Conservation (phyloP, 495 filamentous ascomycete genomes). For the Aspergillus funiculosus region DNA sequence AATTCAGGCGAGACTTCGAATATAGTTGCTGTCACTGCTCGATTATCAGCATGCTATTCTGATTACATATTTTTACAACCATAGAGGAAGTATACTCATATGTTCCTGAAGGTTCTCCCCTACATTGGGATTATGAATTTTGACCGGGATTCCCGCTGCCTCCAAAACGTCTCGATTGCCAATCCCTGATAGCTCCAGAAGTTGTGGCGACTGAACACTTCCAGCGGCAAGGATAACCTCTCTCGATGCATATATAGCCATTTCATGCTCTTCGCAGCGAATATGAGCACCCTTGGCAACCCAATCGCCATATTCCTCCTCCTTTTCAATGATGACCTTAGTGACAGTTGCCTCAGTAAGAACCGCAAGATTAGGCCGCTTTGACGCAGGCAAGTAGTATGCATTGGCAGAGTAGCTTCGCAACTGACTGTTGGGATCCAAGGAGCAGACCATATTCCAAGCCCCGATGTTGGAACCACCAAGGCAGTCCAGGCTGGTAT, state of each 20-base stretch:
- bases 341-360: conserved; percentile 43
- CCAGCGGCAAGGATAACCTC: conserved; percentile 53
- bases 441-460: conserved; percentile 16
- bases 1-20: conserved; percentile 42
- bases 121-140: conserved; percentile 43
- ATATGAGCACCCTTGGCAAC: conserved; percentile 31
- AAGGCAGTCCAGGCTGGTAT: conserved; percentile 18
- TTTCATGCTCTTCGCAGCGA: conserved; percentile 22
- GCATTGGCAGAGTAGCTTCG: conserved; percentile 45
- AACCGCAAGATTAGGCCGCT: conserved; percentile 44
- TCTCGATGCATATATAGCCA: conserved; percentile 28
- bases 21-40: conserved; percentile 41
- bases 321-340: conserved; percentile 31
- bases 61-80: not conserved
- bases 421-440: conserved; percentile 39
- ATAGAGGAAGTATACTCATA: conserved; percentile 8
- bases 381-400: conserved; percentile 35
- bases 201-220: conserved; percentile 45
- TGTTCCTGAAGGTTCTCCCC: conserved; percentile 56
- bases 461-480: not conserved
- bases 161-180: conserved; percentile 36
- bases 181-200: conserved; percentile 53
- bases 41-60: too few species aligned
- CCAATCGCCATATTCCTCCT: conserved; percentile 29
- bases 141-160: conserved; percentile 36